Evolutionary conservation across 2,329 filamentous ascomycete genomes (phyloP).

Genomic region (Paecilomyces variotii): DNA sequence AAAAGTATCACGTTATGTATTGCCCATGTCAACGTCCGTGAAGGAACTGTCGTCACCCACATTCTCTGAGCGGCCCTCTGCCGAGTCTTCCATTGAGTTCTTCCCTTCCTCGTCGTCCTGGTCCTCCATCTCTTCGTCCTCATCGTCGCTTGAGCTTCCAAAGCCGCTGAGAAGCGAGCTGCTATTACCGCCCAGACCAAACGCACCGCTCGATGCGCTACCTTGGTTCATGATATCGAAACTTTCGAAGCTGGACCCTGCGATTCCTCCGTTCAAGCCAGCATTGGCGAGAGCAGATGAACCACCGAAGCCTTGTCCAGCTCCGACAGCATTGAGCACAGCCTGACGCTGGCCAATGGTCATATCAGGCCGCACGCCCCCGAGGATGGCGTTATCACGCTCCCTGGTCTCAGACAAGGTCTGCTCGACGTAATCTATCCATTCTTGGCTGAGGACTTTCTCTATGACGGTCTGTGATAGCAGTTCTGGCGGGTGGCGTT

Average conservation of each 20-base stretch:
- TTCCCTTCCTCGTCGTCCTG: slow-evolving; percentile 54
- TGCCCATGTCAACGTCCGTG: slow-evolving; percentile 54
- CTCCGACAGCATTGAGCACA: slow-evolving; percentile 51
- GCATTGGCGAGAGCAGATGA: slow-evolving; percentile 71
- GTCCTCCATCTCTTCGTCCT: slow-evolving; percentile 82
- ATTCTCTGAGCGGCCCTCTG: slow-evolving; percentile 52
- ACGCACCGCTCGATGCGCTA: slow-evolving; percentile 60
- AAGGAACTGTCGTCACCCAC: slow-evolving; percentile 55
- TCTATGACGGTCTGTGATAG: slow-evolving; percentile 78
- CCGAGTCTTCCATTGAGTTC: slow-evolving; percentile 27
- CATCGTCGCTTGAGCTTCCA: slow-evolving; percentile 89
- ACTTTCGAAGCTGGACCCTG: slow-evolving; percentile 42
- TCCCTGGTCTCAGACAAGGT: slow-evolving; percentile 88
- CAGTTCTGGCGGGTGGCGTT: slow-evolving; percentile 81
- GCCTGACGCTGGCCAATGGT: slow-evolving; percentile 70
- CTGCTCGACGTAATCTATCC: slow-evolving; percentile 92
- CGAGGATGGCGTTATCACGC: slow-evolving; percentile 95
- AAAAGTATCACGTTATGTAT: slow-evolving; percentile 38
- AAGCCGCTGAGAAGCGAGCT: slow-evolving; percentile 74
- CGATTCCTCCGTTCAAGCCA: slow-evolving; percentile 62
- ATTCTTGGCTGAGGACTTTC: slow-evolving; percentile 79
- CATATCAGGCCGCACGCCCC: slow-evolving; percentile 86
- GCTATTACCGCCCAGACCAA: slow-evolving; percentile 60
- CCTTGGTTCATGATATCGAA: slow-evolving; percentile 62
- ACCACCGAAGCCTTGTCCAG: slow-evolving; percentile 47